These are phyloP conservation scores for Lentinula sp. DNA, from an alignment of 768 basidiomycete species.

Conservation along the genomic window DNA sequence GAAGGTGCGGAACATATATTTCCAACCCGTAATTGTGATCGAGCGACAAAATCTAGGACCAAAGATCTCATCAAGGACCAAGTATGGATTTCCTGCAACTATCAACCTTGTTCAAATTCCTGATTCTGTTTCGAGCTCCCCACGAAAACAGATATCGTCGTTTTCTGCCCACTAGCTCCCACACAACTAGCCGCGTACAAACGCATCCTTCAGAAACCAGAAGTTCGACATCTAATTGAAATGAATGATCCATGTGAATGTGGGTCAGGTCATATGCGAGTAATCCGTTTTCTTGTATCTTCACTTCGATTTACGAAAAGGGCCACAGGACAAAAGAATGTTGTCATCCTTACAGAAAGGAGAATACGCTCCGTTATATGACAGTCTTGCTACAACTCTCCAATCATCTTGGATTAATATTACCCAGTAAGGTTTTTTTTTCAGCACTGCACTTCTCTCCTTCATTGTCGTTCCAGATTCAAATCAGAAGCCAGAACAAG, in stretches of 20 bases:
- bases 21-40: not conserved
- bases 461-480: conserved; percentile 53
- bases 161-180: conserved; percentile 83
- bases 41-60: conserved; percentile 36
- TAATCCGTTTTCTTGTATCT: not conserved
- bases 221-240: conserved; percentile 65
- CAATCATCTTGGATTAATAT: conserved; percentile 82
- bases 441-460: not conserved
- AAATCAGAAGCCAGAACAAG: conserved; percentile 54
- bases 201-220: conserved; percentile 53
- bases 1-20: conserved; percentile 45
- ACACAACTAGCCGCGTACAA: conserved; percentile 73
- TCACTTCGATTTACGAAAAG: not conserved
- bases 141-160: conserved; percentile 82
- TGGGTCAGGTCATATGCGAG: conserved; percentile 52
- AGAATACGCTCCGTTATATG: conserved; percentile 47
- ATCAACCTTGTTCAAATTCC: not conserved
- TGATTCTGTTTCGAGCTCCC: conserved; percentile 53
- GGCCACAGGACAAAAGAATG: conserved; percentile 33
- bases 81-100: conserved; percentile 22
- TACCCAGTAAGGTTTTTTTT: conserved; percentile 54
- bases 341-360: conserved; percentile 43
- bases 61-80: conserved; percentile 73
- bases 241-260: conserved; percentile 75
- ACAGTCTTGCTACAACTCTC: conserved; percentile 81